These are phyloP conservation scores for Eucalyptus polyanthemos DNA, from an alignment of 345 rosid genomes.

Conservation along the genomic window DNA sequence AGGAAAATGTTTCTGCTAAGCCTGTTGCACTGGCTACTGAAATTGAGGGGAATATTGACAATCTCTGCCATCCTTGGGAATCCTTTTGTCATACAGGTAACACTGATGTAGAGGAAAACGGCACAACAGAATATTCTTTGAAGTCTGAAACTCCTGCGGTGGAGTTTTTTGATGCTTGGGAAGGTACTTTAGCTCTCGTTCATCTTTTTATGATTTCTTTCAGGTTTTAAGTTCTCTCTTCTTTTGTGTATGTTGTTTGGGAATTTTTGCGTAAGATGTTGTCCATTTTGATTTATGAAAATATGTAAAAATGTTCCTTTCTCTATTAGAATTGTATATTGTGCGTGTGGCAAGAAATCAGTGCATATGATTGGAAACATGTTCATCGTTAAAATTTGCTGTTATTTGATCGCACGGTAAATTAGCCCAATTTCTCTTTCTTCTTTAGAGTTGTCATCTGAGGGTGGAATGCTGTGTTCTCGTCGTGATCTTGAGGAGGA, in stretches of 20 bases:
- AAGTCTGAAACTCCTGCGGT: constrained; percentile 14
- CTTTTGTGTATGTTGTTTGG: neutral
- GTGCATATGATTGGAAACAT: neutral
- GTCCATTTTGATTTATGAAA: neutral
- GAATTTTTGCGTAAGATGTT: neutral
- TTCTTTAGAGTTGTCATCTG: constrained; percentile 45
- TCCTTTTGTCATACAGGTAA: constrained; percentile 41
- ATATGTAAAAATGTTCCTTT: neutral
- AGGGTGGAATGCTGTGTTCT: constrained; percentile 31
- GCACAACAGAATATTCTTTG: constrained; percentile 13
- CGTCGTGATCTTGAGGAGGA: constrained; percentile 30
- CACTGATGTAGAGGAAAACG: constrained; percentile 33
- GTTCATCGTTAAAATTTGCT: neutral
- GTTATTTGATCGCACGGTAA: neutral
- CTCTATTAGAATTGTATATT: neutral
- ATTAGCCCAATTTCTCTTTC: neutral
- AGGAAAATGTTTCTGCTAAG: constrained; percentile 16
- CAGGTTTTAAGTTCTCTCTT: neutral
- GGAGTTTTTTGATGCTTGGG: constrained; percentile 76
- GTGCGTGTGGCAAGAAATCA: neutral
- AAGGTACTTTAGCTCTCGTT: constrained; percentile 33
- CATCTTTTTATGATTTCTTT: neutral
- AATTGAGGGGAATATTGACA: constrained; percentile 18
- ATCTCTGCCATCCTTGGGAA: constrained; percentile 40
- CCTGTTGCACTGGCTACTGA: constrained; percentile 4